Base-by-base conservation (phyloP, 164 flowering plant species). In the Magnolia kwangsiensis region DNA sequence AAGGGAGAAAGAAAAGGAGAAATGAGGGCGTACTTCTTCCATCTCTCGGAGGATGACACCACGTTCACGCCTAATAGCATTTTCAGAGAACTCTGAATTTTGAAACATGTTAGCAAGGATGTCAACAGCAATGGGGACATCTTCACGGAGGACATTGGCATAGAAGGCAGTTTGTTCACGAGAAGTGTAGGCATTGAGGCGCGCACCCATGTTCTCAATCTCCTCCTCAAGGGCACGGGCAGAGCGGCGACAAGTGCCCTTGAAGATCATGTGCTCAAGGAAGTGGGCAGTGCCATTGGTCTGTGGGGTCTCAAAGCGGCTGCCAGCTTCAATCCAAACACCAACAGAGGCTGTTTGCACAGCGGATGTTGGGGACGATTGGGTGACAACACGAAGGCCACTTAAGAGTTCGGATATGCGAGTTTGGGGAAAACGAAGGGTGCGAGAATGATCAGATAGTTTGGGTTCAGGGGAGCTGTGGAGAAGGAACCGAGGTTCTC, bases 241-340 rank as follows among this genome's bases (percentile, higher is more conserved):
- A 0, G 85, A 31, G 77, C 96, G 79, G 79, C 63, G 82, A 73
- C 75, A 85, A 0, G 98, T 93, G 31, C 98, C 98, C 85, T 91
- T 93, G 76, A 93, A 93, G 16, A 90, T 88, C 94, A 93, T 90
- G 72, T 90, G 96, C 86, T 93, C 98, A 11, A 93, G 79, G 75
- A 93, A 93, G 78, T 93, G 98, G 0, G 98, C 96, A n/a, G 93
- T 89, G 16, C 98, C 98, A 72, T 90, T 93, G 10, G 89, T 86
- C 75, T 85, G 87, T 0, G 89, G 93, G n/a, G 86, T 79, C 89
- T 93, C 96, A 74, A 87, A 93, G 65, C 98, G 75, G 58, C 95
- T 89, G n/a, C 98, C 98, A 2, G 98, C 92, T 67, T 93, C 96
- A 81, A 93, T 89, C 92, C 93, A 91, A 4, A 93, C 93, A 14